Percentiles rank a stretch among this genome's conserved stretches.
phyloP scores from a whole-genome alignment of 2,329 filamentous ascomycete genomes.

The Cephalotrichum gorgonifer region DNA sequence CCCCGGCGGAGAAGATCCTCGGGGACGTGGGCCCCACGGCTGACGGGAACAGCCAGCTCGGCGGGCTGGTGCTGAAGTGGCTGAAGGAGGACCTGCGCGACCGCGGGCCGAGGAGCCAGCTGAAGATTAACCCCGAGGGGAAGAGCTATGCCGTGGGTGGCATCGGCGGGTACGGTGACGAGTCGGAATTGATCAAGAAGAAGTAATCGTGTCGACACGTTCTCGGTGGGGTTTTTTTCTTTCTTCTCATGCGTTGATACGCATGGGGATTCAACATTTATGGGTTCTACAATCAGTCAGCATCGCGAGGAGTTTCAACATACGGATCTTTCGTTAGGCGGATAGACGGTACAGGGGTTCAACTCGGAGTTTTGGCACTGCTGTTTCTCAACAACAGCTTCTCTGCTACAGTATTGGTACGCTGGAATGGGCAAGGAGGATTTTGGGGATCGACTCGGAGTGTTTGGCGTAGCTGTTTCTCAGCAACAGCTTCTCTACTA shows the following conservation, averaged over 20 bases:
- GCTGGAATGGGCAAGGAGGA: background rate
- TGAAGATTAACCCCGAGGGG: slow-evolving; percentile 46
- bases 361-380: background rate
- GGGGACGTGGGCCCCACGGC: slow-evolving; percentile 25
- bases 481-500: too few relatives aligned
- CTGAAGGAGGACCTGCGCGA: slow-evolving; percentile 69
- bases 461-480: background rate
- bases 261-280: background rate
- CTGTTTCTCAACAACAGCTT: background rate
- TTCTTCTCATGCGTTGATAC: background rate
- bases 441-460: background rate
- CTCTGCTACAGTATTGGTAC: too few relatives aligned
- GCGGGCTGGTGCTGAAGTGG: slow-evolving; percentile 83
- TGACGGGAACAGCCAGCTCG: slow-evolving; percentile 69
- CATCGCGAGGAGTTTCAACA: slow-evolving; percentile 1
- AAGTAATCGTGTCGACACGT: background rate
- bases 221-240: too few relatives aligned
- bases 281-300: too few relatives aligned
- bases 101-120: slow-evolving; percentile 62
- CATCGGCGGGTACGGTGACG: slow-evolving; percentile 47
- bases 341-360: background rate
- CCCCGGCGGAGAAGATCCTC: slow-evolving; percentile 60
- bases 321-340: background rate
- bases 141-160: slow-evolving; percentile 48
- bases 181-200: slow-evolving; percentile 23